Evolutionary conservation across 352 stramenopile genomes (phyloP).

Genomic region (Globisporangium sylvaticum): DNA sequence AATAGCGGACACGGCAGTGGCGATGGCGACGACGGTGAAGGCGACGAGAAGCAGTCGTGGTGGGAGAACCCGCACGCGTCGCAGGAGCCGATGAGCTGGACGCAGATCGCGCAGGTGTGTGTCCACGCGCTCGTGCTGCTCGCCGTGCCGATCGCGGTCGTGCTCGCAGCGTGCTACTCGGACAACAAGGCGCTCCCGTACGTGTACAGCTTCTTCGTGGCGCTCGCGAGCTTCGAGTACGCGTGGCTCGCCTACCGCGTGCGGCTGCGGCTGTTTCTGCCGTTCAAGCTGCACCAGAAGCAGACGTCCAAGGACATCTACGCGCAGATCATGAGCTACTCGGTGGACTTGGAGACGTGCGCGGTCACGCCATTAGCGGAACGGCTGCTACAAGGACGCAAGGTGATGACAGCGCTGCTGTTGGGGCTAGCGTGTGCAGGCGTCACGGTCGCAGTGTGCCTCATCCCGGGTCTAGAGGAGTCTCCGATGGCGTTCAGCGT

Average conservation of each 20-base stretch:
- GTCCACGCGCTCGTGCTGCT: constrained; percentile 38
- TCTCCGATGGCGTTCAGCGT: constrained; percentile 28
- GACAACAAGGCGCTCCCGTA: constrained; percentile 43
- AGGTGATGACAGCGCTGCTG: constrained; percentile 19
- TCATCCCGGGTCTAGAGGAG: background rate
- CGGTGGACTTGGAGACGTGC: constrained; percentile 48
- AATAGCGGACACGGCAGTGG: background rate
- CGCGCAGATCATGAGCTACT: constrained; percentile 65
- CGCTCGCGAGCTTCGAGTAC: constrained; percentile 50
- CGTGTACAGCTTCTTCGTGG: constrained; percentile 38
- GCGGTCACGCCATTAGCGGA: constrained; percentile 49
- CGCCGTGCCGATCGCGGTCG: constrained; percentile 24
- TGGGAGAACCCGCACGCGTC: constrained; percentile 23
- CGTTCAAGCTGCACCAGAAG: constrained; percentile 67
- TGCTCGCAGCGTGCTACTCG: constrained; percentile 31
- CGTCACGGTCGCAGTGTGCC: constrained; percentile 1
- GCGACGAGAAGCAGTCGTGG: constrained; percentile 24
- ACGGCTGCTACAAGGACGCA: constrained; percentile 30
- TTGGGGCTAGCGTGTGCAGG: constrained; percentile 16
- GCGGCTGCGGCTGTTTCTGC: constrained; percentile 46
- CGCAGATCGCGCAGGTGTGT: constrained; percentile 21
- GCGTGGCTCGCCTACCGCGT: constrained; percentile 60
- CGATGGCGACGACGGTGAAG: background rate
- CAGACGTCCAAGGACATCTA: constrained; percentile 67
- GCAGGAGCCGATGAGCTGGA: constrained; percentile 20